Evolutionary conservation across 345 rosid genomes (phyloP).

Genomic region (Hypericum perforatum): DNA sequence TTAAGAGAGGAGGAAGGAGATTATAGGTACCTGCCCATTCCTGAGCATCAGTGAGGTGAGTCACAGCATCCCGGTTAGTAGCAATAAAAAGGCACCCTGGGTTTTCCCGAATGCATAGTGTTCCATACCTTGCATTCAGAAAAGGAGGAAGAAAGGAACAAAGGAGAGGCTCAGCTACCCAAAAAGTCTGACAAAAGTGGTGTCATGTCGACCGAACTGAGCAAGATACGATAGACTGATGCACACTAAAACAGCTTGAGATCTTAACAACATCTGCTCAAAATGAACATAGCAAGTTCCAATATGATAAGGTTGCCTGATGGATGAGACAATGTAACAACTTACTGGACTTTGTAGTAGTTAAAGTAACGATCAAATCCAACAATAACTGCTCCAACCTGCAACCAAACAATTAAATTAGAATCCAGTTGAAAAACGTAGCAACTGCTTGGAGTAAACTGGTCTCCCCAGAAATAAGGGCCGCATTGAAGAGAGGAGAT

Average conservation of each 20-base stretch:
- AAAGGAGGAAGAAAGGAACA: too few species aligned
- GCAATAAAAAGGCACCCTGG: slow-evolving; percentile 30
- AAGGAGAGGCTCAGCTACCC: too few species aligned
- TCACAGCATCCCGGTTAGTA: slow-evolving; percentile 27
- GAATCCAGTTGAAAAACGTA: too few species aligned
- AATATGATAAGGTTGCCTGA: too few species aligned
- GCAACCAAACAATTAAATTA: slow-evolving; percentile 1
- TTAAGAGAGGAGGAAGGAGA: background rate
- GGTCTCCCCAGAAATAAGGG: background rate
- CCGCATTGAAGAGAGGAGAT: background rate
- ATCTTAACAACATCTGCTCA: too few species aligned
- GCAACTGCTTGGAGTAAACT: too few species aligned
- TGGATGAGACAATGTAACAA: background rate
- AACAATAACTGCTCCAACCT: slow-evolving; percentile 28
- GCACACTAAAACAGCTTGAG: background rate
- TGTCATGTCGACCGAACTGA: too few species aligned
- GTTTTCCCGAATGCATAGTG: slow-evolving; percentile 25
- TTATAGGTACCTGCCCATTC: slow-evolving; percentile 27
- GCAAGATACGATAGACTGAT: too few species aligned
- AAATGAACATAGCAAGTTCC: too few species aligned
- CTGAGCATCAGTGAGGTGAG: slow-evolving; percentile 30
- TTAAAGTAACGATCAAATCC: slow-evolving; percentile 28
- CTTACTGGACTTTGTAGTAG: slow-evolving; percentile 30
- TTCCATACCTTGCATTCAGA: slow-evolving; percentile 17
- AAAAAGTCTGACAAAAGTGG: too few species aligned